phyloP scores from a whole-genome alignment of 2,329 filamentous ascomycete genomes.

The Talaromyces sp. region DNA sequence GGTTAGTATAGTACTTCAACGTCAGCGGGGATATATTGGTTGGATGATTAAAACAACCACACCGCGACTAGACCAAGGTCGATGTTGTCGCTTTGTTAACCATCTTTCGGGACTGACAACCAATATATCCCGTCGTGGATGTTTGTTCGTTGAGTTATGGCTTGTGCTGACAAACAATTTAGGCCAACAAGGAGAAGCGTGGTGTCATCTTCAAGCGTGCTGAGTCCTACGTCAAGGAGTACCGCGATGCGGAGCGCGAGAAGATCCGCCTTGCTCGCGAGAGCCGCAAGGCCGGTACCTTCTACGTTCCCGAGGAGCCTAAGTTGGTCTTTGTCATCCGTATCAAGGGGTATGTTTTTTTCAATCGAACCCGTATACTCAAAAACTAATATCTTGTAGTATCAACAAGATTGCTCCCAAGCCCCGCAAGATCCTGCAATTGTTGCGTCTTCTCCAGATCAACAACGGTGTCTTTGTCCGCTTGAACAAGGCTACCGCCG shows the following conservation, averaged over 20 bases:
- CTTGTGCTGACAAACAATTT: constrained; percentile 28
- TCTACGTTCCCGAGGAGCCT: constrained; percentile 90
- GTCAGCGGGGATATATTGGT: constrained; percentile 29
- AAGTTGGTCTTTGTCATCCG: constrained; percentile 97
- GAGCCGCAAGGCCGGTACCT: constrained; percentile 86
- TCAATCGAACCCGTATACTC: constrained; percentile 1
- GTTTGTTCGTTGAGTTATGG: constrained; percentile 18
- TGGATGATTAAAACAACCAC: constrained; percentile 84
- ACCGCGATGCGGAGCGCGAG: constrained; percentile 97
- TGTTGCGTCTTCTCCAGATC: constrained; percentile 99
- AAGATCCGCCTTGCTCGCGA: constrained; percentile 89
- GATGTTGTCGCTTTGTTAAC: constrained; percentile 79
- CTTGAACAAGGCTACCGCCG: constrained; percentile 93
- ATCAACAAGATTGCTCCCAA: constrained; percentile 99
- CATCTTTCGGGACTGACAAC: constrained; percentile 70
- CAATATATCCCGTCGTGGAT: constrained; percentile 18
- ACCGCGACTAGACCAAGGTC: constrained; percentile 92
- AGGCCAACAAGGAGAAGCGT: constrained; percentile 99
- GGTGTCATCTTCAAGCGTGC: constrained; percentile 99
- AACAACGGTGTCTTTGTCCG: constrained; percentile 99
- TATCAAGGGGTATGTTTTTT: constrained; percentile 79
- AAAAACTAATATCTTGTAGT: constrained; percentile 50
- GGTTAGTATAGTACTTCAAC: constrained; percentile 57
- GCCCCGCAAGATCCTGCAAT: constrained; percentile 99
- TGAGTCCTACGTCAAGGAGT: constrained; percentile 99